Evolutionary conservation across 176 grass and related monocot genomes (phyloP).

Genomic region (Juncus effusus): DNA sequence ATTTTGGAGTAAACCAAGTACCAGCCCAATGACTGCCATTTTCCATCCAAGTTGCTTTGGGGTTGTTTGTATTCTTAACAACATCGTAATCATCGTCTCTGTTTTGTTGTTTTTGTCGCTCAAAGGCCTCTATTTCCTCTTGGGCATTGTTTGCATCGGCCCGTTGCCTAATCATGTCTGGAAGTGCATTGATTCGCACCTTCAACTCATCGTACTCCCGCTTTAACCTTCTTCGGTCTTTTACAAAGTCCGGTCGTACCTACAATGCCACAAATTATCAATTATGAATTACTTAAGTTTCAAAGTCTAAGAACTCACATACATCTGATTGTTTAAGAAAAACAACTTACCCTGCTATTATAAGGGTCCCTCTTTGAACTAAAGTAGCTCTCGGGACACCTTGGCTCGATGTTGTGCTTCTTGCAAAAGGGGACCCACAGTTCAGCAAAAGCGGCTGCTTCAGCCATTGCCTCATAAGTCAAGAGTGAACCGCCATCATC

Average conservation of each 20-base stretch:
- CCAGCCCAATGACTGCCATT: conserved; percentile 72
- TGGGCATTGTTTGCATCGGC: conserved; percentile 53
- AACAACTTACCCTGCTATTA: conserved; percentile 39
- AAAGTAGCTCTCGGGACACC: conserved; percentile 77
- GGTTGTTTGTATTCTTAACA: conserved; percentile 25
- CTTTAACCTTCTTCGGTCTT: conserved; percentile 66
- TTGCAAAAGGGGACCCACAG: conserved; percentile 90
- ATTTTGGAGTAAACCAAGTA: conserved; percentile 59
- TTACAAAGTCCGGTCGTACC: conserved; percentile 71
- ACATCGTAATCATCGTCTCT: conserved; percentile 29
- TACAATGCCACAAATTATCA: conserved; percentile 2
- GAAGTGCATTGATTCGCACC: conserved; percentile 53
- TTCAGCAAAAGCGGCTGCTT: conserved; percentile 70
- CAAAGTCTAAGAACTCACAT: background rate
- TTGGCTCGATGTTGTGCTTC: conserved; percentile 76
- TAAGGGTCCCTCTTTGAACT: conserved; percentile 79
- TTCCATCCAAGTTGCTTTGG: conserved; percentile 58
- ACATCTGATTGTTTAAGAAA: background rate
- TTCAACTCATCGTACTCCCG: conserved; percentile 92
- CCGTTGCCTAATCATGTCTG: conserved; percentile 57
- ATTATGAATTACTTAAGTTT: background rate
- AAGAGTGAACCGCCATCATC: conserved; percentile 79
- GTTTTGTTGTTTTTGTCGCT: conserved; percentile 28
- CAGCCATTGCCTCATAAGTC: conserved; percentile 82
- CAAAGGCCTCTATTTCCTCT: conserved; percentile 42